Evolutionary conservation across 2,329 filamentous ascomycete genomes (phyloP).

Genomic region (Botrytis pseudocinerea): DNA sequence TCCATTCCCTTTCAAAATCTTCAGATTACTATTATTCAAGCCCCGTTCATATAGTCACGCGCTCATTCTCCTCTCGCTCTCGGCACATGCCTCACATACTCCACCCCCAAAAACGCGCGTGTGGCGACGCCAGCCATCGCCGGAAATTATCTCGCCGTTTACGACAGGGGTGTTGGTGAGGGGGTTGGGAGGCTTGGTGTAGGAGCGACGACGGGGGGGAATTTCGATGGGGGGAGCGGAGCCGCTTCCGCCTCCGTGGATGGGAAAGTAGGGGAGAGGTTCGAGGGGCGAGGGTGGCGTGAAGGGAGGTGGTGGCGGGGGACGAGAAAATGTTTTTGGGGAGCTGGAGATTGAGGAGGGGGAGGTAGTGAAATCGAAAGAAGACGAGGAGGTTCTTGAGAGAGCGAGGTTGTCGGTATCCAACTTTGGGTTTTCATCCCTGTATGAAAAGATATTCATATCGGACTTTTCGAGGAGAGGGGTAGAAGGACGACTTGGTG

Average conservation of each 20-base stretch:
- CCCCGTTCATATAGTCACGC: slow-evolving; percentile 27
- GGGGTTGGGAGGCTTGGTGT: slow-evolving; percentile 26
- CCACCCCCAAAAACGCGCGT: slow-evolving; percentile 40
- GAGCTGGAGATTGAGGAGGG: neutral
- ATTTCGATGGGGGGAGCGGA: slow-evolving; percentile 1
- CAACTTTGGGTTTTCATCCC: neutral
- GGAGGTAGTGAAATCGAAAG: slow-evolving; percentile 16
- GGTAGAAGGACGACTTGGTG: slow-evolving; percentile 18
- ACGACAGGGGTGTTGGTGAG: slow-evolving; percentile 21
- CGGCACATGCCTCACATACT: slow-evolving; percentile 38
- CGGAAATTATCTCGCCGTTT: slow-evolving; percentile 35
- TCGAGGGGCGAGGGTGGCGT: neutral
- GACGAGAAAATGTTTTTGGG: neutral
- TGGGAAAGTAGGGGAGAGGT: neutral
- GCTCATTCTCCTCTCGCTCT: slow-evolving; percentile 33
- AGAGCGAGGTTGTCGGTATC: neutral
- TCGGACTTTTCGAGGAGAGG: slow-evolving; percentile 10
- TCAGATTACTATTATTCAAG: neutral
- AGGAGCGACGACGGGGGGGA: slow-evolving; percentile 26
- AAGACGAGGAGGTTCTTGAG: slow-evolving; percentile 15
- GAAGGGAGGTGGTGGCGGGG: neutral
- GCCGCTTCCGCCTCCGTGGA: neutral
- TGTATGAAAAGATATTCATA: neutral
- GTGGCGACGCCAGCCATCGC: slow-evolving; percentile 37
- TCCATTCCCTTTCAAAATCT: neutral